Conservation (phyloP, 2,329 filamentous ascomycete species). For the Coniochaeta prunicola region DNA sequence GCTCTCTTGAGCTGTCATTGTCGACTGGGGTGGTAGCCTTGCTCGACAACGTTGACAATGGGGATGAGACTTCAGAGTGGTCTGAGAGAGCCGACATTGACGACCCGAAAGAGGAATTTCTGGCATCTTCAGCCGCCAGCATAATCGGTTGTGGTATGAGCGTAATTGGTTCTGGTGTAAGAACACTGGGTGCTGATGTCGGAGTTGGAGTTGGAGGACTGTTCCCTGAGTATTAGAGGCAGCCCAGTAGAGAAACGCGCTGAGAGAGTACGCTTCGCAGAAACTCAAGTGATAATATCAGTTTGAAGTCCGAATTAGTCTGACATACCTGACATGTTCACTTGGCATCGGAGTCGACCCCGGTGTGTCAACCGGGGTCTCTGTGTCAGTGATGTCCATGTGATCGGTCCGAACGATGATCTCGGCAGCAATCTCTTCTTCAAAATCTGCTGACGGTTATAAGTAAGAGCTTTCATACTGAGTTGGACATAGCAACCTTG, state of each 20-base stretch:
- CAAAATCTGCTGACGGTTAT: not conserved
- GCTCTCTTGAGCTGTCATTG: slow-evolving; percentile 27
- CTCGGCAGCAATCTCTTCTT: slow-evolving; percentile 27
- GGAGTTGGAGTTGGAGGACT: slow-evolving; percentile 1
- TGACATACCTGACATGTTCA: slow-evolving; percentile 13
- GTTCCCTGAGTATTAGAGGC: slow-evolving; percentile 1
- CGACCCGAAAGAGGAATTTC: slow-evolving; percentile 42
- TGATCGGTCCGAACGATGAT: slow-evolving; percentile 38
- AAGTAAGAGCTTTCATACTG: not conserved
- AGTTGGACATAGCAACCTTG: not conserved
- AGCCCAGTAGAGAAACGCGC: not conserved
- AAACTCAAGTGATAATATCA: not conserved
- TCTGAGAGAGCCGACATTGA: slow-evolving; percentile 48
- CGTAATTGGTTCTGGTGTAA: slow-evolving; percentile 4
- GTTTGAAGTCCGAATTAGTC: not conserved
- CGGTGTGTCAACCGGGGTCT: slow-evolving; percentile 9
- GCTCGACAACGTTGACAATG: slow-evolving; percentile 48
- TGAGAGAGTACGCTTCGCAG: not conserved
- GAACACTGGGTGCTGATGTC: not conserved
- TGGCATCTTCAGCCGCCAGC: slow-evolving; percentile 7
- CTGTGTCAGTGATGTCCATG: slow-evolving; percentile 28
- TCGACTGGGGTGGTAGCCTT: slow-evolving; percentile 57
- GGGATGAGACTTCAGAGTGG: slow-evolving; percentile 47
- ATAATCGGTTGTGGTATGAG: slow-evolving; percentile 3
- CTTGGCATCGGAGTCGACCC: slow-evolving; percentile 10